Percentiles rank a stretch among this genome's conserved stretches.
Conservation (phyloP, 768 basidiomycete species). For the Lentinula lateritia region DNA sequence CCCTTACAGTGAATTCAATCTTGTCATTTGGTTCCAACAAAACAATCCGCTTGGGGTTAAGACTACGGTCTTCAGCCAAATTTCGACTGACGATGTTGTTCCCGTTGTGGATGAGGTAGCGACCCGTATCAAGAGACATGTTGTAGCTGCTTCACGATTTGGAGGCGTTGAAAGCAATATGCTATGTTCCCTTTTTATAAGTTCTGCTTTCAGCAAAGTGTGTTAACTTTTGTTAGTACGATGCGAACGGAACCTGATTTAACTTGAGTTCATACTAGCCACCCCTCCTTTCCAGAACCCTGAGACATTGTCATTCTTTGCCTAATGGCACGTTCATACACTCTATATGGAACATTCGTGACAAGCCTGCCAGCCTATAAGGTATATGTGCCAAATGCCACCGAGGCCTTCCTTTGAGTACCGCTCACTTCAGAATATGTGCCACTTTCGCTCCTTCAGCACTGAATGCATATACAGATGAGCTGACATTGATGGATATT, state of each 20-base stretch:
- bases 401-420: too few species aligned
- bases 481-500: too few species aligned
- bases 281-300: not conserved
- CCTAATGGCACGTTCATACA: not conserved
- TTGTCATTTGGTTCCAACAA: not conserved
- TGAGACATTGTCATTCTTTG: not conserved
- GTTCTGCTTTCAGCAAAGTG: too few species aligned
- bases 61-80: not conserved
- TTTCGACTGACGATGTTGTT: not conserved
- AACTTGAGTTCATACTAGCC: too few species aligned
- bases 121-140: not conserved
- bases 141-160: not conserved
- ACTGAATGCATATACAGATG: too few species aligned
- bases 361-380: too few species aligned
- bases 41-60: not conserved
- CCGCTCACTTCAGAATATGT: too few species aligned
- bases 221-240: too few species aligned
- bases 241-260: too few species aligned
- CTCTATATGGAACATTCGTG: too few species aligned
- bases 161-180: not conserved
- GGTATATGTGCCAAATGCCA: too few species aligned
- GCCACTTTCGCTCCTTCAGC: too few species aligned
- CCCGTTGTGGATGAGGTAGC: not conserved
- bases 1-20: not conserved
- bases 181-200: not conserved